phyloP scores from a whole-genome alignment of 306 rosid genomes.

The Geum urbanum region DNA sequence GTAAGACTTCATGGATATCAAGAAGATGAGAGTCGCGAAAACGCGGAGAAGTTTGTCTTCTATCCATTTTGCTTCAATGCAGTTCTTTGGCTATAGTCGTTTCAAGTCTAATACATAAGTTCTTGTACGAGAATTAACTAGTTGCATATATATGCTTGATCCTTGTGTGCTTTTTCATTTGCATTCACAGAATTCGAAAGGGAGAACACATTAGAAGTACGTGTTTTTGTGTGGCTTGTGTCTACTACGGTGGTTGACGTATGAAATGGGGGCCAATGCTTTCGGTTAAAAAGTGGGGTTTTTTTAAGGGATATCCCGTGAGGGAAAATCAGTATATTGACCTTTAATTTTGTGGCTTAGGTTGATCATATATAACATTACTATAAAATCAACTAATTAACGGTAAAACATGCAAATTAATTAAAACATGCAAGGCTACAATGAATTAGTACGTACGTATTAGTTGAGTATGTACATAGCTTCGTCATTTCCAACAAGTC shows the following conservation, averaged over 20 bases:
- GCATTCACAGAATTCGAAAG: conserved; percentile 26
- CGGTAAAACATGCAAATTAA: no score
- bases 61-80: conserved; percentile 33
- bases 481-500: no score
- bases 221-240: neutral
- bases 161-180: neutral
- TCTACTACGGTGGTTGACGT: conserved; percentile 9
- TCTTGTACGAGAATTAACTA: neutral
- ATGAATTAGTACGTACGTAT: no score
- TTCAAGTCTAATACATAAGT: neutral
- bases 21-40: conserved; percentile 39
- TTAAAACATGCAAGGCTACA: no score
- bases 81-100: neutral
- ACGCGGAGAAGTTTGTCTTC: conserved; percentile 22
- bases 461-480: no score
- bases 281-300: conserved; percentile 13
- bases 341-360: conserved; percentile 3
- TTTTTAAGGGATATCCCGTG: conserved; percentile 38
- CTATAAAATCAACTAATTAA: neutral
- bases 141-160: neutral
- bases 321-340: neutral
- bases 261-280: conserved; percentile 32
- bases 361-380: neutral
- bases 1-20: conserved; percentile 56
- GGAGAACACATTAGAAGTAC: conserved; percentile 5